Evolutionary conservation across 2,329 filamentous ascomycete genomes (phyloP).

Genomic region (Alternaria consortialis): DNA sequence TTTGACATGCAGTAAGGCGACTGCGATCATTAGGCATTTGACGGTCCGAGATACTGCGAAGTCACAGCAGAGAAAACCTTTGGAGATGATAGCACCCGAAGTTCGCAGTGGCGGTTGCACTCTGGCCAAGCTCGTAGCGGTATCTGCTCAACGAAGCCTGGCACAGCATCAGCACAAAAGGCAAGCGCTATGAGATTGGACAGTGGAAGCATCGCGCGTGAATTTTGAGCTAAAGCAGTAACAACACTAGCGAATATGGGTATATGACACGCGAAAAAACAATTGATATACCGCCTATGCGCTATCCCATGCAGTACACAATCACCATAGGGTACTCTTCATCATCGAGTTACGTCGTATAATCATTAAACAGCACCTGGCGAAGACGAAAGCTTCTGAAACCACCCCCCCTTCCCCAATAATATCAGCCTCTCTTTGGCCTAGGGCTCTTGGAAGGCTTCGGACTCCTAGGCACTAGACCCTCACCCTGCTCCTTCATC

Average conservation of each 20-base stretch:
- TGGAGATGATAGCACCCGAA: not conserved
- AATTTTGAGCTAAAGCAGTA: not conserved
- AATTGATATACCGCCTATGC: not conserved
- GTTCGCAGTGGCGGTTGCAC: not conserved
- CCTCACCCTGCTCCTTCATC: conserved; percentile 65
- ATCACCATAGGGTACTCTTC: not conserved
- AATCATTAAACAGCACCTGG: not conserved
- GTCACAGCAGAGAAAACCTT: no score
- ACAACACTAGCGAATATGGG: conserved; percentile 7
- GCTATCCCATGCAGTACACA: not conserved
- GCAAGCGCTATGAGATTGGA: not conserved
- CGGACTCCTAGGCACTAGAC: conserved; percentile 60
- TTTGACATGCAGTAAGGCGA: no score
- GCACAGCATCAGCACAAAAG: not conserved
- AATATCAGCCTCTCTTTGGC: conserved; percentile 14
- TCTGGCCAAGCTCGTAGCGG: not conserved
- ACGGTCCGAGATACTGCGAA: not conserved
- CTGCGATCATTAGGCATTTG: no score
- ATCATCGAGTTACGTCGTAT: not conserved
- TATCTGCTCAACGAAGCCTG: not conserved
- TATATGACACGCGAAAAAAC: conserved; percentile 12
- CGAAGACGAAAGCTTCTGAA: no score
- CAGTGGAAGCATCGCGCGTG: not conserved
- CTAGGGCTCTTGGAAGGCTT: conserved; percentile 31
- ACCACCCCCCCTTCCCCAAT: no score